phyloP scores from a whole-genome alignment of 352 stramenopile species.

The Pythium aquatile region DNA sequence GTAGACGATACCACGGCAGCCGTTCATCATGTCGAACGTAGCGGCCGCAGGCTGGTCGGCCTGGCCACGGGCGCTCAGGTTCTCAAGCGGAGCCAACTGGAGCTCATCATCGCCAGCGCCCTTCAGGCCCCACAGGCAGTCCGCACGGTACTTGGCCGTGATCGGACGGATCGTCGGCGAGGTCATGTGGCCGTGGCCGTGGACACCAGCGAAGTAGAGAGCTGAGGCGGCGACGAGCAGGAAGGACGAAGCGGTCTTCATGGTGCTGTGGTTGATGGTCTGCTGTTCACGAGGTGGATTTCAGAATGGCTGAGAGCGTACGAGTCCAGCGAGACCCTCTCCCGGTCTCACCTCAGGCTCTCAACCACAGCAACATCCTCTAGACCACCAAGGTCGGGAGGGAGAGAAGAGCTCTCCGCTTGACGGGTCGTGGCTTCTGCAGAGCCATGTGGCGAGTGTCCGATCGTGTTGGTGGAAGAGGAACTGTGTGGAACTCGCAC shows the following conservation, averaged over 20 bases:
- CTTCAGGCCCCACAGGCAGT: slow-evolving; percentile 39
- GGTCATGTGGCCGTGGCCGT: slow-evolving; percentile 29
- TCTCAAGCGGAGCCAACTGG: slow-evolving; percentile 49
- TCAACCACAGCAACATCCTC: background rate
- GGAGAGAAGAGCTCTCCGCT: background rate
- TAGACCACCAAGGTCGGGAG: background rate
- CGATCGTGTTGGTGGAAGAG: background rate
- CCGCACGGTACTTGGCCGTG: slow-evolving; percentile 36
- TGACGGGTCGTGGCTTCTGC: slow-evolving; percentile 3
- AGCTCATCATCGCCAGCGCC: slow-evolving; percentile 49
- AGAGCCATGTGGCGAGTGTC: slow-evolving; percentile 9
- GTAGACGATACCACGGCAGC: slow-evolving; percentile 54
- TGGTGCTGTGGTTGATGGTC: slow-evolving; percentile 2
- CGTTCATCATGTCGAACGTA: slow-evolving; percentile 66
- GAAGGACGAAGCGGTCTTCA: slow-evolving; percentile 17
- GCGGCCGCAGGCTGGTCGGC: slow-evolving; percentile 35
- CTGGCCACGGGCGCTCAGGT: slow-evolving; percentile 47
- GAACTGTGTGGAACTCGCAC: too few relatives aligned
- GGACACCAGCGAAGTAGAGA: slow-evolving; percentile 8
- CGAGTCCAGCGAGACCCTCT: background rate
- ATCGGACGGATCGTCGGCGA: slow-evolving; percentile 24
- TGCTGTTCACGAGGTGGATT: background rate
- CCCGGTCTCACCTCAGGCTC: background rate
- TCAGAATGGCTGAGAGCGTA: background rate
- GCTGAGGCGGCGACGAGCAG: slow-evolving; percentile 15